Base-by-base conservation (phyloP, 2,329 filamentous ascomycete species). In the Xylaria sp. region DNA sequence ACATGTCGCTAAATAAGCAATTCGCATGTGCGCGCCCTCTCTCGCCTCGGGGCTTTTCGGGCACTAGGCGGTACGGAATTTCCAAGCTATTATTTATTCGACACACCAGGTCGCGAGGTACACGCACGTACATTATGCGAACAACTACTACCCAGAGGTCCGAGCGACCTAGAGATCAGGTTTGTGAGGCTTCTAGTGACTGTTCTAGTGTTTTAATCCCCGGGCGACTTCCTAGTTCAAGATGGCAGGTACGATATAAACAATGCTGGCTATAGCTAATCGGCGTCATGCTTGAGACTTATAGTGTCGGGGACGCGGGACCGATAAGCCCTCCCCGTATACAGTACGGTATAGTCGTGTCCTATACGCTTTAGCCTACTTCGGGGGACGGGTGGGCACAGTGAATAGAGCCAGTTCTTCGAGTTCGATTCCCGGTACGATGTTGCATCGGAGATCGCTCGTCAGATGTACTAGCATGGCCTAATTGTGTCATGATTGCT, bases 401-500 rank as follows among this genome's bases (percentile, higher is more conserved):
- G 36, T 47, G 47, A 38, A 33, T n/a, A 29, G 50, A 31, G 38
- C 17, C 11, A 20, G 36, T 53, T 47, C 51, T 29, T 51, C 39
- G 2, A 54, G 49, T 39, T n/a, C 36, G 15, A 60, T 68, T 38
- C 22, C 17, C 25, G 45, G 38, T 39, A 36, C 33, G 49, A 54
- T 58, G 62, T 65, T 53, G 66, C 53, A 63, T 65, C 58, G 44
- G 44, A 56, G 58, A 56, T 59, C 59, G 66, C 66, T 60, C 61
- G 58, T 38, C 33, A 61, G 51, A 39, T 38, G 57, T 53, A 50
- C 50, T 54, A 50, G 51, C 61, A 59, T 53, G 51, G 25, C 50
- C 42, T 49, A 45, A 54, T 45, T 45, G 59, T 57, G 36, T 42
- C 51, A 39, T 61, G 39, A 59, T 47, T 63, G 53, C 57, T 38